Base-by-base conservation (phyloP, 2,329 filamentous ascomycete species). In the Arthroderma sp. region DNA sequence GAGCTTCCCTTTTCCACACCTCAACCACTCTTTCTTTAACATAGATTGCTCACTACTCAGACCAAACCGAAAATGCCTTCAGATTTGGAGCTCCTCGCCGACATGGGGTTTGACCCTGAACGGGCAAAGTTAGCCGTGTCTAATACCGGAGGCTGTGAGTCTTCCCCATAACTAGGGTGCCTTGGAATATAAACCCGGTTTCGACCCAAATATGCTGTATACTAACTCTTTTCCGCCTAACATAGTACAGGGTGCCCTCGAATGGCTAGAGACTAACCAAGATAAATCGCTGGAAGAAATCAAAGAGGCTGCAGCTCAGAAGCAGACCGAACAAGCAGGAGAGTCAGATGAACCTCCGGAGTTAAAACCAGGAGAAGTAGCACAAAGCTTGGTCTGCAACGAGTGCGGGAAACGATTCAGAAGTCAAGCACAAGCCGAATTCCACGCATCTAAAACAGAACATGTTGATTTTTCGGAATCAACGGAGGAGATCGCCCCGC, bases 391-490 rank as follows among this genome's bases (percentile, higher is more conserved):
- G 57, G 80, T 94, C 54, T 98, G 93, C 79, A 93, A 95, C 63
- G 91, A 96, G 58, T 98, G 93, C 68, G 86, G 87, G 68, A 96
- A 95, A 79, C 86, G 84, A 69, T 94, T 98, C 73, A 81, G 88
- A 63, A 88, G 83, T 66, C 82, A 86, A 62, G 83, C 84, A 25
- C 82, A 91, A 63, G 93, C 91, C 8, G 86, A 91, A 66, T 95
- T 89, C 70, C 93, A 98, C 70, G 93, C 90, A 33, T 83, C 83
- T 66, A 95, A 95, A 75, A 91, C 88, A 75, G 87, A 88, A 53
- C 93, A 98, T 71, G 82, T 84, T 51, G 87, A 96, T 72, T 98
- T 98, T 69, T 81, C 87, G 19, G 90, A 98, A 70, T 96, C 91
- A 0, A 91, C 88, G 2, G 91, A 97, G 66, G 90, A 94, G 68